A percentile compares a stretch with the other conserved stretches of the same genome.
Conservation (phyloP, 345 rosid species). For the Hirschfeldia incana region DNA sequence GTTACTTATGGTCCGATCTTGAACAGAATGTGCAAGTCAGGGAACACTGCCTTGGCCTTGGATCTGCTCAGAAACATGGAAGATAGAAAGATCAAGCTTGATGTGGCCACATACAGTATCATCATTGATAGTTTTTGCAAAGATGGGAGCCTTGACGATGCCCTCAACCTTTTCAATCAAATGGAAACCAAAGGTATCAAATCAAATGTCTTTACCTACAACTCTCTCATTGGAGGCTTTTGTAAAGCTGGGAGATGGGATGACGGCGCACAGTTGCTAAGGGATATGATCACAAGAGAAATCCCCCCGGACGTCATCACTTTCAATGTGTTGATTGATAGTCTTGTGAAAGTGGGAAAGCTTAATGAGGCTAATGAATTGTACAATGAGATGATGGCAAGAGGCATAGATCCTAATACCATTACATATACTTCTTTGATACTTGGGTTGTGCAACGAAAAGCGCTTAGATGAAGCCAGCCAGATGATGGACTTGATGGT, state of each 20-base stretch:
- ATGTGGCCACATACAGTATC: slow-evolving; percentile 15
- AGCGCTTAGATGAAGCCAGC: too few species aligned
- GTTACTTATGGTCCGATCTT: background rate
- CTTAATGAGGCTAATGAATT: too few species aligned
- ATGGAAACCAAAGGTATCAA: slow-evolving; percentile 6
- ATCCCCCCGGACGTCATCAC: too few species aligned
- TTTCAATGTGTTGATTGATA: too few species aligned
- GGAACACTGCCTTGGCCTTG: background rate
- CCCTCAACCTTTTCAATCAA: slow-evolving; percentile 1
- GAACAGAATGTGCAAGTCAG: background rate
- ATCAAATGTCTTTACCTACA: background rate
- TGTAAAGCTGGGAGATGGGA: slow-evolving; percentile 15
- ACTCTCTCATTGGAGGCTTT: background rate
- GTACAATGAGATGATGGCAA: too few species aligned
- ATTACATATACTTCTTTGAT: too few species aligned
- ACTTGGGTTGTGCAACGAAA: too few species aligned
- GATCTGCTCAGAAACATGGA: slow-evolving; percentile 8
- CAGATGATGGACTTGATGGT: too few species aligned
- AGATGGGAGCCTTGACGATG: background rate
- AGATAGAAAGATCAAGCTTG: slow-evolving; percentile 5
- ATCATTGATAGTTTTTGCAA: slow-evolving; percentile 21
- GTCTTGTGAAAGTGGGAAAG: too few species aligned
- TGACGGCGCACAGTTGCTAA: too few species aligned
- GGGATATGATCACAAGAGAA: too few species aligned
- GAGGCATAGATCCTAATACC: too few species aligned